These are phyloP conservation scores for Apiotrichum montevideense DNA, from an alignment of 1,284 basidiomycete genomes.

Conservation along the genomic window DNA sequence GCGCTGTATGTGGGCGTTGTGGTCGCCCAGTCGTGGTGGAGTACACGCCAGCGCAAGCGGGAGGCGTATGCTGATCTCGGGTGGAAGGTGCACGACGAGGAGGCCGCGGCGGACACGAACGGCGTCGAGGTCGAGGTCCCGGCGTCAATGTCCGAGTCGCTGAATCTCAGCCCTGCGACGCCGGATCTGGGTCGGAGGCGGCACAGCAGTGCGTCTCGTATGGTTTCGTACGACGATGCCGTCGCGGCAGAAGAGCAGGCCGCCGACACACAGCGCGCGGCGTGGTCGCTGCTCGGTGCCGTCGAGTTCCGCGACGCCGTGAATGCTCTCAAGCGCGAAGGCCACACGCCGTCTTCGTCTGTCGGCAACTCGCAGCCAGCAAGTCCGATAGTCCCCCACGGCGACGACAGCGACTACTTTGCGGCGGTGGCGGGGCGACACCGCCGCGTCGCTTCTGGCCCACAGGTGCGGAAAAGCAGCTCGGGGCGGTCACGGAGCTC, in stretches of 20 bases:
- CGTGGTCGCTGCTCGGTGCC: slow-evolving; percentile 17
- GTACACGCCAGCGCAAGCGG: slow-evolving; percentile 40
- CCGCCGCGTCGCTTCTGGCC: slow-evolving; percentile 3
- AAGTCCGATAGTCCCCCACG: not conserved
- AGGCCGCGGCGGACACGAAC: not conserved
- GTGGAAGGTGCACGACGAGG: slow-evolving; percentile 11
- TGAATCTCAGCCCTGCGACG: not conserved
- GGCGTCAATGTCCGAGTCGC: not conserved
- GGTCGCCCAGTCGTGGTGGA: slow-evolving; percentile 70
- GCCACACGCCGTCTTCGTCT: slow-evolving; percentile 19
- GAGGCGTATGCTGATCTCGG: slow-evolving; percentile 38
- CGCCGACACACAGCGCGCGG: slow-evolving; percentile 23
- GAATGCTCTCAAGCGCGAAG: slow-evolving; percentile 59
- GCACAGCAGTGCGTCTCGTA: not conserved
- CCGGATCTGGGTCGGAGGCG: not conserved
- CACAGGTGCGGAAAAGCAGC: not conserved
- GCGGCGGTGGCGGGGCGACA: not conserved
- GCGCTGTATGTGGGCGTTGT: slow-evolving; percentile 71
- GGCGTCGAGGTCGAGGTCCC: slow-evolving; percentile 2
- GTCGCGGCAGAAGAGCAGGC: slow-evolving; percentile 3
- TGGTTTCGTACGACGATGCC: not conserved
- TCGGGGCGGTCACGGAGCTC: not conserved
- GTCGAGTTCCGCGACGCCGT: slow-evolving; percentile 52
- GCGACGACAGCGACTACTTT: slow-evolving; percentile 8
- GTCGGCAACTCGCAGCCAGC: not conserved